Evolutionary conservation across 2,329 filamentous ascomycete genomes (phyloP), one percentile per base, ranked within the genome.

Genomic region (Aspergillus texensis): DNA sequence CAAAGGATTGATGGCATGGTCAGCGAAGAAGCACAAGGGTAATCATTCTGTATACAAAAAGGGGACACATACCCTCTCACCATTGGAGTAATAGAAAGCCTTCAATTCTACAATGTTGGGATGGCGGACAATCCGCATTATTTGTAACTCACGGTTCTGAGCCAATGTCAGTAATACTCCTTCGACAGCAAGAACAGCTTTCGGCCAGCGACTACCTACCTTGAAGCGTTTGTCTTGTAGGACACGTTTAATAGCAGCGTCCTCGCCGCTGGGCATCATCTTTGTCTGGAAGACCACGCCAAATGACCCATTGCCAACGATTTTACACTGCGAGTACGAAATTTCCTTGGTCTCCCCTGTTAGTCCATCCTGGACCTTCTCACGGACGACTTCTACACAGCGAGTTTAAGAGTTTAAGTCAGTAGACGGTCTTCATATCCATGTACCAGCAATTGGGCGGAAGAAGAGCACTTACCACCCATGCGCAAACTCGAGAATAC

Each of bases 211-310:
- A 48, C 26, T 39, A 66, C 73, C 78, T 74, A 96, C 95, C 92
- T 99, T 99, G 89, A 99, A 99, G 77, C 95, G 89, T 86, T 99
- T 99, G 86, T 99, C 95, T 78, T 99, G 95, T 63, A 99, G 87
- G 65, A 99, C 95, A 73, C 95, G 91, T 86, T 99, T 99, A 85
- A 99, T 99, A 78, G 95, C 95, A 60, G 95, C 95, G 83, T 99
- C 95, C 81, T 99, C 95, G 68, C 94, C 94, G 68, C 92, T 95
- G n/a, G 95, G 95, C 65, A 94, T 94, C 74, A 99, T 87, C 84
- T 98, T 98, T 62, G 95, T 99, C 84, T 99, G 95, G 81, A 99
- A 99, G 69, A 99, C 95, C 57, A 99, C 94, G 69, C 95, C 95
- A 73, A 99, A 99, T 41, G 94, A 98, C 71, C 95, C 95, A 83